Evolutionary conservation across 306 rosid genomes (phyloP), one percentile per base, ranked within the genome.

Genomic region (Cucurbita argyrosperma): DNA sequence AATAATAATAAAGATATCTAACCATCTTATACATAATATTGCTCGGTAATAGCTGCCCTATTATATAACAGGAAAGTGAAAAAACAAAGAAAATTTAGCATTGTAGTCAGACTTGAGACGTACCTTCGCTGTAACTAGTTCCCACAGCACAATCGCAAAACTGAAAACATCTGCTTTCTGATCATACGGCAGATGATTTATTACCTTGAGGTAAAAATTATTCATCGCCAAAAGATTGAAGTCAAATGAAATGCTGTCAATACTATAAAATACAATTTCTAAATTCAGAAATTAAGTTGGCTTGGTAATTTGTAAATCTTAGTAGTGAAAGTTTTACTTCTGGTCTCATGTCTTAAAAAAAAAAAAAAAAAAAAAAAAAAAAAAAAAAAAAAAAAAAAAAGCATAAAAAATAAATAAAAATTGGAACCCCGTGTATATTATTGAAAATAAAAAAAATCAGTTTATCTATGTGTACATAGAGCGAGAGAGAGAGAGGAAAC

Each of bases 91-190:
- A 71, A 74, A 68, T 8, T 49, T 37, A 16, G 71, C 35, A 26
- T 74, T 61, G 13, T 73, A 16, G 46, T 82, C 39, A 10, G 26
- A 53, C 76, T 12, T 74, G 61, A 68, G 78, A 26, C 76, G 72
- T 80, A 91, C 99, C 97, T 95, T 91, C 62, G 92, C 97, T 59
- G 99, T 91, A 81, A 91, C 88, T 59, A 95, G 89, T 87, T 95
- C 99, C 99, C 99, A 95, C 53, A 95, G 84, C 67, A 95, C 99
- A 80, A 95, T 89, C 26, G 99, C 88, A 79, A 89, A 95, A 81
- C 99, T 95, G 91, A 95, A 95, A 12, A 95, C 85, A 61, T 95
- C 99, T 69, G 97, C 99, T 81, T 95, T 91, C 79, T 95, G 99
- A 81, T 95, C 92, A 75, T 95, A 95, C 37, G 96, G 97, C 80